Evolutionary conservation across 305 asterid genomes (phyloP).

Genomic region (Fraxinus floribunda): DNA sequence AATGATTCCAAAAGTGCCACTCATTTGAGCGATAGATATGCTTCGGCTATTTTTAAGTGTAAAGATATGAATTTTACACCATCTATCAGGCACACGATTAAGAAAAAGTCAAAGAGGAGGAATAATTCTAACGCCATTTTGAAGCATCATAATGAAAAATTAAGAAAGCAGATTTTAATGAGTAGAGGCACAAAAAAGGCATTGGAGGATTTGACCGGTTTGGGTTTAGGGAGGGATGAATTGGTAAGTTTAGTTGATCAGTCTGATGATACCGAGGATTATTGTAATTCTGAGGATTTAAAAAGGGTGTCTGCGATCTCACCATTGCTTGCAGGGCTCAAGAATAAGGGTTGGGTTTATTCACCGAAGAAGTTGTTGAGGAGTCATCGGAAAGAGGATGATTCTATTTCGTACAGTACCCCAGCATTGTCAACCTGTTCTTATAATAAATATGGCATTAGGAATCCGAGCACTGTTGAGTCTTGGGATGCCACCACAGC

Average conservation of each 20-base stretch:
- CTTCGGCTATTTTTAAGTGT: conserved; percentile 53
- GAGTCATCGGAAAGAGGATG: conserved; percentile 60
- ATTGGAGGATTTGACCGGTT: conserved; percentile 34
- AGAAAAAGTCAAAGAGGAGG: conserved; percentile 51
- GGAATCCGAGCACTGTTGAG: conserved; percentile 61
- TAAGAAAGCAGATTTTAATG: conserved; percentile 43
- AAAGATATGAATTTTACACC: conserved; percentile 56
- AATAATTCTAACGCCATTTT: conserved; percentile 33
- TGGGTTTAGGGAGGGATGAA: conserved; percentile 52
- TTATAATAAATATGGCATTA: conserved; percentile 40
- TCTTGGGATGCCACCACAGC: conserved; percentile 83
- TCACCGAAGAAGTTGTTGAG: conserved; percentile 51
- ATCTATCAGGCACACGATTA: conserved; percentile 52
- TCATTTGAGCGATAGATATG: conserved; percentile 49
- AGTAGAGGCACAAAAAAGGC: conserved; percentile 47
- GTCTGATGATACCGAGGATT: conserved; percentile 79
- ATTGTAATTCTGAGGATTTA: conserved; percentile 62
- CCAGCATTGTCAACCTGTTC: conserved; percentile 77
- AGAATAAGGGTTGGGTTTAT: conserved; percentile 51
- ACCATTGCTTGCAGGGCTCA: conserved; percentile 67
- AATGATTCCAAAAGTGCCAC: conserved; percentile 77
- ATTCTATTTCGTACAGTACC: conserved; percentile 64
- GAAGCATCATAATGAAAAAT: conserved; percentile 46
- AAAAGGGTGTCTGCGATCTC: conserved; percentile 58
- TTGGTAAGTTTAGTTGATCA: conserved; percentile 59